Evolutionary conservation across 1,139 yeast genomes (phyloP).

Genomic region (Geotrichum candidum): DNA sequence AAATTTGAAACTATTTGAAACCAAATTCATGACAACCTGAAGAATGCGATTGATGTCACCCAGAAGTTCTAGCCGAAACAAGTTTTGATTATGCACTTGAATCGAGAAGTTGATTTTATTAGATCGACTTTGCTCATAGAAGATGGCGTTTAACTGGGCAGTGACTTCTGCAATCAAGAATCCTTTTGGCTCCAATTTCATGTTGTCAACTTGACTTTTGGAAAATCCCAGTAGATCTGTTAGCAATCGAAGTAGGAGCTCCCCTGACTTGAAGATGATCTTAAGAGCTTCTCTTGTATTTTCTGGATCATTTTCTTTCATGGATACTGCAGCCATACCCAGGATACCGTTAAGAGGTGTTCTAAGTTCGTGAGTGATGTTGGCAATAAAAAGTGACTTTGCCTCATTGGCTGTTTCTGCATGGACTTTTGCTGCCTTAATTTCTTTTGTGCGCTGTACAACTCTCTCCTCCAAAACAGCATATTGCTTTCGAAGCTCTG

Average conservation of each 20-base stretch:
- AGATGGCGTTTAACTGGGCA: slow-evolving; percentile 79
- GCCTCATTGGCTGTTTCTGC: slow-evolving; percentile 79
- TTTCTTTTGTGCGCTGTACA: slow-evolving; percentile 75
- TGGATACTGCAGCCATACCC: slow-evolving; percentile 90
- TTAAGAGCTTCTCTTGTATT: slow-evolving; percentile 65
- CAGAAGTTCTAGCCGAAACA: slow-evolving; percentile 47
- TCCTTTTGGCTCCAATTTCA: slow-evolving; percentile 72
- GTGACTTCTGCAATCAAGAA: slow-evolving; percentile 70
- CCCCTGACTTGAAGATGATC: slow-evolving; percentile 82
- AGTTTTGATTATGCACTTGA: slow-evolving; percentile 35
- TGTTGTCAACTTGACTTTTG: slow-evolving; percentile 66
- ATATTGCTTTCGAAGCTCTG: slow-evolving; percentile 80
- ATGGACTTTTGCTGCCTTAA: slow-evolving; percentile 46
- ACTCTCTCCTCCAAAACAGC: slow-evolving; percentile 84
- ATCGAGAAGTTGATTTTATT: slow-evolving; percentile 51
- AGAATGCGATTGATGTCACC: slow-evolving; percentile 91
- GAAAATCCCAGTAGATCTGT: slow-evolving; percentile 84
- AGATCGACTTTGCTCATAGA: slow-evolving; percentile 75
- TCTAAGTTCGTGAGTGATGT: slow-evolving; percentile 85
- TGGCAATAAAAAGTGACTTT: slow-evolving; percentile 87
- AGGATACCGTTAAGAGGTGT: slow-evolving; percentile 89
- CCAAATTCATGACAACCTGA: slow-evolving; percentile 88
- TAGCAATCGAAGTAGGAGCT: slow-evolving; percentile 70
- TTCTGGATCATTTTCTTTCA: slow-evolving; percentile 68
- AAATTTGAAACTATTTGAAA: slow-evolving; percentile 82